Base-by-base conservation (phyloP, 495 filamentous ascomycete genomes). In the Penicillium robsamsonii region DNA sequence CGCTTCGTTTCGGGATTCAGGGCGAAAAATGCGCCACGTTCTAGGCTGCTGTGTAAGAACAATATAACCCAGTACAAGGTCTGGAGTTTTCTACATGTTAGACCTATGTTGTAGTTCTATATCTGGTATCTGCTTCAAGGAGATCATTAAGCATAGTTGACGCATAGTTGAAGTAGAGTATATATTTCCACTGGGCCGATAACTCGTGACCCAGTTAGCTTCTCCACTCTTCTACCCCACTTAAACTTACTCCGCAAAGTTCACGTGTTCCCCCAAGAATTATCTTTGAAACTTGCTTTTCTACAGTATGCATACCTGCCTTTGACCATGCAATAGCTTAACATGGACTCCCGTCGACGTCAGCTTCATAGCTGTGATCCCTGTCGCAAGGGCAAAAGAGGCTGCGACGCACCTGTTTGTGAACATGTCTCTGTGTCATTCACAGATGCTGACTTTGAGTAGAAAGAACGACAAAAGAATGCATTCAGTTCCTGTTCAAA, bases 351-450 rank as follows among this genome's bases (percentile, higher is more conserved):
- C 24, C 60, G 63, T 24, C 57, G 62, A 46, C 66, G 69, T 22
- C 75, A 79, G 49, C 67, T 72, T 49, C 69, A 69, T 44, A 74
- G 71, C 48, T 78, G 75, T 50, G 75, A 78, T 48, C 75, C 70
- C 55, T 78, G 75, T 48, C 60, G 75, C 25, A 77, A 75, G 49
- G 72, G 72, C n/a, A 76, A 75, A 55, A 62, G 70, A 49, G 72
- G 68, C 25, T 79, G 75, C 52, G 72, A 79, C 57, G 75, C 60
- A 55, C 60, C 60, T 55, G 60, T 68, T 43, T 30, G 57, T 60
- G 7, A 49, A 45, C 37, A 15, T 20, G 0, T 9, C 4, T 29
- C 15, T 22, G 4, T 15, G 4, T 27, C 7, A 31, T 7, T 18
- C 27, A 15, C 13, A 8, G 45, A 35, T 25, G 41, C 53, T 62